phyloP scores from a whole-genome alignment of 2,329 filamentous ascomycete genomes.

The Cercospora janseana region DNA sequence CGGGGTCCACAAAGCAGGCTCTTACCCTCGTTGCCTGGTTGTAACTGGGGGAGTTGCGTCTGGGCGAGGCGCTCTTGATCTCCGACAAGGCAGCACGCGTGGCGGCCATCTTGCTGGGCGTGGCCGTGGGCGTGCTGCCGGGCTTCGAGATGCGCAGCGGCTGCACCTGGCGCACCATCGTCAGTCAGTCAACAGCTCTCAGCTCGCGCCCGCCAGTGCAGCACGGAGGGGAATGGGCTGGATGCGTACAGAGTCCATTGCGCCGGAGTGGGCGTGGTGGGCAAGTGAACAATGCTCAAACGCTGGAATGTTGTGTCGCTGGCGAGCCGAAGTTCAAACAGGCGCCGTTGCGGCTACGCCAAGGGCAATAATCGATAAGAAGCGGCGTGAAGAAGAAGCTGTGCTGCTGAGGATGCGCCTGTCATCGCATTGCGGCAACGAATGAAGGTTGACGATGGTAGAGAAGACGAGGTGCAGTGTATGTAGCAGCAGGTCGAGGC shows the following conservation, averaged over 20 bases:
- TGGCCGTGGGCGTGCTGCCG: constrained; percentile 53
- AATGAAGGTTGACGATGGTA: constrained; percentile 7
- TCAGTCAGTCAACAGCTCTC: constrained; percentile 13
- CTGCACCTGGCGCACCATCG: constrained; percentile 56
- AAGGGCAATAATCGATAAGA: constrained; percentile 3
- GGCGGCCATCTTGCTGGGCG: constrained; percentile 59
- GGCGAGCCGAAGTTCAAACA: constrained; percentile 10
- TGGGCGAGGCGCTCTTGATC: constrained; percentile 78
- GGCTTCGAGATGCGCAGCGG: constrained; percentile 77
- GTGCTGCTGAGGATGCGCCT: constrained; percentile 12
- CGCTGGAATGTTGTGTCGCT: constrained; percentile 22
- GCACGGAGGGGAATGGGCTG: constrained; percentile 4
- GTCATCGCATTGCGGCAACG: constrained; percentile 12
- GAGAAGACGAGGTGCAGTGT: constrained; percentile 11
- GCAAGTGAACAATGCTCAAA: constrained; percentile 15
- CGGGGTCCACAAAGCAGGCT: constrained; percentile 3
- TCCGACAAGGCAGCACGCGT: constrained; percentile 72
- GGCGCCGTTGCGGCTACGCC: constrained; percentile 11
- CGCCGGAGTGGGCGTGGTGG: constrained; percentile 9
- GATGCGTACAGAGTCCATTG: constrained; percentile 27
- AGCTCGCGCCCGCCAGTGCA: neutral
- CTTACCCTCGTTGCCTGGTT: constrained; percentile 69
- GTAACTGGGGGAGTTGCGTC: constrained; percentile 91
- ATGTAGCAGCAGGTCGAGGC: constrained; percentile 5
- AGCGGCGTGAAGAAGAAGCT: constrained; percentile 10